phyloP scores from a whole-genome alignment of 352 stramenopile species.

The Pythium sukuiense region DNA sequence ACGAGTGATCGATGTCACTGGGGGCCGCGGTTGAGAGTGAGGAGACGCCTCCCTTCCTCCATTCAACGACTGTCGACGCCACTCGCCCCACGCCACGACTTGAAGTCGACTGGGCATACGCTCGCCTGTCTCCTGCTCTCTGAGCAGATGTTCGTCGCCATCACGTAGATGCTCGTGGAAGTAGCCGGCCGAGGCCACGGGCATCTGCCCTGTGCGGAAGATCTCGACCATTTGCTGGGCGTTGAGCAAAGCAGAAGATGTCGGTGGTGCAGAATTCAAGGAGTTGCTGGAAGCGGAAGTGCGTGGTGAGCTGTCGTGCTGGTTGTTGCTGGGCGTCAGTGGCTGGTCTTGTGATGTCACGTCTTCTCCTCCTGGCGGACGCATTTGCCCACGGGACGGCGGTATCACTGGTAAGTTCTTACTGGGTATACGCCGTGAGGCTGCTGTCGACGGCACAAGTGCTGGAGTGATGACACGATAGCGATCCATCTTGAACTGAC shows the following conservation, averaged over 20 bases:
- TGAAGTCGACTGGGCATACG: constrained; percentile 17
- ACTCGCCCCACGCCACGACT: constrained; percentile 34
- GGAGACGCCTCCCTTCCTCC: background rate
- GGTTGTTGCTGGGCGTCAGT: constrained; percentile 9
- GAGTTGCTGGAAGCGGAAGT: background rate
- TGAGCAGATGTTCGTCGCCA: constrained; percentile 4
- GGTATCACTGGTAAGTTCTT: constrained; percentile 29
- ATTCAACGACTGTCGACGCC: constrained; percentile 10
- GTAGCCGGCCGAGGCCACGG: constrained; percentile 50
- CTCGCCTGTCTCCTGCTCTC: background rate
- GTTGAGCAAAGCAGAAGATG: constrained; percentile 37
- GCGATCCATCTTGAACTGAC: constrained; percentile 72
- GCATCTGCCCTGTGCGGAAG: constrained; percentile 65
- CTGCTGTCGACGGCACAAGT: constrained; percentile 12
- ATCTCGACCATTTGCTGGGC: constrained; percentile 75
- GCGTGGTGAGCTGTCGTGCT: constrained; percentile 13
- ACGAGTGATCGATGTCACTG: background rate
- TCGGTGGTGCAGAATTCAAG: constrained; percentile 3
- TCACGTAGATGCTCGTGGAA: constrained; percentile 52
- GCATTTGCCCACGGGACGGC: constrained; percentile 29
- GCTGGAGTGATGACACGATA: constrained; percentile 57
- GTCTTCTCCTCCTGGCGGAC: background rate
- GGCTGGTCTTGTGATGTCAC: background rate
- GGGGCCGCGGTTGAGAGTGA: background rate
- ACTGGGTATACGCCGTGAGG: background rate